Percentiles rank a stretch among this genome's conserved stretches.
phyloP scores from a whole-genome alignment of 139 green algal species.

The Desmodesmus armatus region DNA sequence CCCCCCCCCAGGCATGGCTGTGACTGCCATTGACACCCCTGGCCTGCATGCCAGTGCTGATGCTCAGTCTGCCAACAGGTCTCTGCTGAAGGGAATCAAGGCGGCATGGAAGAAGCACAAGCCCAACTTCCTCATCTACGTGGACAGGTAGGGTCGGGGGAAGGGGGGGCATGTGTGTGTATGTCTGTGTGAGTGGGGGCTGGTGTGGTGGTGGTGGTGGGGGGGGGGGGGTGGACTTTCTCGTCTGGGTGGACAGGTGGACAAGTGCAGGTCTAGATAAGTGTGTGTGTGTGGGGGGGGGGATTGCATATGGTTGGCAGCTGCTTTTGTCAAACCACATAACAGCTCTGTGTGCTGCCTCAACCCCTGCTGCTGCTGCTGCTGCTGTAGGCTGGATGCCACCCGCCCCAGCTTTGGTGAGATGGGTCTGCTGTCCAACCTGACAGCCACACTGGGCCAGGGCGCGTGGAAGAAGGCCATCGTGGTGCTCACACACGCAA shows the following conservation, averaged over 20 bases:
- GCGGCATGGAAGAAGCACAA: slow-evolving; percentile 52
- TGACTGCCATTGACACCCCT: slow-evolving; percentile 65
- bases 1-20: background rate
- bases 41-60: slow-evolving; percentile 56
- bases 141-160: slow-evolving; percentile 56
- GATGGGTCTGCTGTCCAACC: slow-evolving; percentile 57
- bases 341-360: background rate
- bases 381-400: slow-evolving; percentile 59
- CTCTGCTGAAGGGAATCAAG: slow-evolving; percentile 54
- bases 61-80: slow-evolving; percentile 52
- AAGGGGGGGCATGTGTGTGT: background rate
- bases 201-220: too few relatives aligned
- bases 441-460: slow-evolving; percentile 61
- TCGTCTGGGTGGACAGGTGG: too few relatives aligned
- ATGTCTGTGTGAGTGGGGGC: background rate
- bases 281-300: too few relatives aligned
- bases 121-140: slow-evolving; percentile 71
- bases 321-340: too few relatives aligned
- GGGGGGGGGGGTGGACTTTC: too few relatives aligned
- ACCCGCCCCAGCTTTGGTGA: slow-evolving; percentile 60
- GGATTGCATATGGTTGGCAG: too few relatives aligned
- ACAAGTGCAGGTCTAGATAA: too few relatives aligned
- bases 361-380: background rate
- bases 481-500: slow-evolving; percentile 67
- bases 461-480: slow-evolving; percentile 67